Conservation (phyloP, 208 protist genomes). For the Leishmania tropica region DNA sequence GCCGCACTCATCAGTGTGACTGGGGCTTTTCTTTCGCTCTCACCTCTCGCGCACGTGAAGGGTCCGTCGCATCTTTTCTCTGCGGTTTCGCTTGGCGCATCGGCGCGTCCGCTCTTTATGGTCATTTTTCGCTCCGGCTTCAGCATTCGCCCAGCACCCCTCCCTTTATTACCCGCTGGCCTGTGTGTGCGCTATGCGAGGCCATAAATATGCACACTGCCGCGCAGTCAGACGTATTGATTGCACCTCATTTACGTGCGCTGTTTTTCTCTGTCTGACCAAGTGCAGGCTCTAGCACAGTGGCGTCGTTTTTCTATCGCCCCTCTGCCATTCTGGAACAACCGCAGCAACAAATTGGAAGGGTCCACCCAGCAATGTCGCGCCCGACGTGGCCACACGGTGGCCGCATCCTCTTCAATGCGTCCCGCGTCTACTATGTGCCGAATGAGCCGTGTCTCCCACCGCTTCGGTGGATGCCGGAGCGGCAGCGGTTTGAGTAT, state of each 20-base stretch:
- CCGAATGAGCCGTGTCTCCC: slow-evolving; percentile 32
- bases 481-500: slow-evolving; percentile 47
- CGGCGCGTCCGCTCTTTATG: neutral
- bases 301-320: neutral
- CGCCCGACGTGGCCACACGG: slow-evolving; percentile 15
- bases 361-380: slow-evolving; percentile 5
- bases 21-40: neutral
- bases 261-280: neutral
- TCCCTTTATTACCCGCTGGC: neutral
- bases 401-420: slow-evolving; percentile 35
- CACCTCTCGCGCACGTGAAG: neutral
- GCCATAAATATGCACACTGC: neutral
- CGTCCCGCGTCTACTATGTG: slow-evolving; percentile 35
- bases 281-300: neutral
- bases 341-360: neutral
- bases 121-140: neutral
- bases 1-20: neutral
- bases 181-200: neutral
- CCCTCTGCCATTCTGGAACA: neutral
- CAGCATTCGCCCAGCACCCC: neutral
- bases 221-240: neutral
- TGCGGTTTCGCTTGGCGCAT: neutral
- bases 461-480: slow-evolving; percentile 46
- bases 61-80: neutral
- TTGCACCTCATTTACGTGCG: neutral